Evolutionary conservation across 176 grass and related monocot genomes (phyloP).

Genomic region (Ensete ventricosum): DNA sequence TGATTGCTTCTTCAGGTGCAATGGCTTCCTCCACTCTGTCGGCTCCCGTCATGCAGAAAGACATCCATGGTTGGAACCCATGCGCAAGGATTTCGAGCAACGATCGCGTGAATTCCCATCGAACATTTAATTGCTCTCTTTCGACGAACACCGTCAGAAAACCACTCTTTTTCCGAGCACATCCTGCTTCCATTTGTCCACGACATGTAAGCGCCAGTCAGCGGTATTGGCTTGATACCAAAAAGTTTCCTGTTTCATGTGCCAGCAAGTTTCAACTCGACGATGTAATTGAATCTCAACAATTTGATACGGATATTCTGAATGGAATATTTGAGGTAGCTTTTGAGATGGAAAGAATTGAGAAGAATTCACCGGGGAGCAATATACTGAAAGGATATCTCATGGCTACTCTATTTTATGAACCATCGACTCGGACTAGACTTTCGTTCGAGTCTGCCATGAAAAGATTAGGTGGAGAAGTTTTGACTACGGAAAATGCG

Average conservation of each 20-base stretch:
- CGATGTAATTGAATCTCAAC: conserved; percentile 77
- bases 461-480: conserved; percentile 71
- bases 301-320: conserved; percentile 56
- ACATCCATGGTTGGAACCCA: no score
- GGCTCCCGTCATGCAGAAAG: background rate
- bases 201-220: background rate
- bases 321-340: conserved; percentile 84
- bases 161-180: background rate
- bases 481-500: conserved; percentile 96
- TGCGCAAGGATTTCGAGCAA: background rate
- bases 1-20: background rate
- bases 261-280: conserved; percentile 35
- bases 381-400: conserved; percentile 66
- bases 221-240: background rate
- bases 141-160: no score
- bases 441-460: conserved; percentile 91
- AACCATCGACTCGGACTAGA: conserved; percentile 81
- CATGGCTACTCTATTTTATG: conserved; percentile 95
- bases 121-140: no score
- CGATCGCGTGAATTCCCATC: background rate
- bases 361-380: conserved; percentile 38
- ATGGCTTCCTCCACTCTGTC: background rate
- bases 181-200: background rate
- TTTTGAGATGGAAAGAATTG: conserved; percentile 74
- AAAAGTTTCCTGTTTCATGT: background rate